Evolutionary conservation across 108 stramenopile species (phyloP).

Genomic region (Pelagomonas calceolata): DNA sequence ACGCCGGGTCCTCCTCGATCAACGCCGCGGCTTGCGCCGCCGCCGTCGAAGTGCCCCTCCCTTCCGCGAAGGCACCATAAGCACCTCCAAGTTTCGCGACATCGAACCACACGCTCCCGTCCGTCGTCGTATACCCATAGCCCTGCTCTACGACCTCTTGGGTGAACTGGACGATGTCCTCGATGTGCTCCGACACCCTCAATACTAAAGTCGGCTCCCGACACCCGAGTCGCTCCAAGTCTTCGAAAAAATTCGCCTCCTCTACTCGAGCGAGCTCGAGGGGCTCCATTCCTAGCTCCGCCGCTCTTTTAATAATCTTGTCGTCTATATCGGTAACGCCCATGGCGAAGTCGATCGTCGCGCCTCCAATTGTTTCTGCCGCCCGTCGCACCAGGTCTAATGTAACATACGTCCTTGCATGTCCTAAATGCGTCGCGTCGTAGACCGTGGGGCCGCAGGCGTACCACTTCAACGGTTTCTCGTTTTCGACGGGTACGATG

Average conservation of each 20-base stretch:
- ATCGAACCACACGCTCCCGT: constrained; percentile 1
- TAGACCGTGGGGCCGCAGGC: constrained; percentile 98
- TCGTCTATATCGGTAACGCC: constrained; percentile 98
- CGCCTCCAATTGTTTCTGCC: constrained; percentile 84
- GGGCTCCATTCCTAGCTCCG: constrained; percentile 48
- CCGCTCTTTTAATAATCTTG: constrained; percentile 85
- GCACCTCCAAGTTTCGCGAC: constrained; percentile 30
- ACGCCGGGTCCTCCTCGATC: constrained; percentile 6
- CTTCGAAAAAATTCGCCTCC: constrained; percentile 88
- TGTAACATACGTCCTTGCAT: constrained; percentile 89
- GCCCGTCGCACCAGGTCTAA: constrained; percentile 96
- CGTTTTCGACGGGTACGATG: too few species aligned
- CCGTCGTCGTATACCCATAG: constrained; percentile 65
- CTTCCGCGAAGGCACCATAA: constrained; percentile 22
- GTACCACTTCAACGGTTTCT: constrained; percentile 22
- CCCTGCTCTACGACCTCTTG: constrained; percentile 71
- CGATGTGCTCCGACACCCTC: constrained; percentile 87
- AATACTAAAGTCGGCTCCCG: constrained; percentile 74
- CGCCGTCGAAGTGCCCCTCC: constrained; percentile 4
- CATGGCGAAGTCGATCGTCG: constrained; percentile 70
- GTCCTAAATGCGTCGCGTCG: constrained; percentile 87
- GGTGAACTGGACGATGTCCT: constrained; percentile 79
- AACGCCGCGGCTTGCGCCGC: constrained; percentile 66
- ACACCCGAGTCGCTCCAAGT: constrained; percentile 79
- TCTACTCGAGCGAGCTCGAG: constrained; percentile 66